These are phyloP conservation scores for Fusarium irregulare DNA, from an alignment of 2,329 filamentous ascomycete genomes.

Conservation along the genomic window DNA sequence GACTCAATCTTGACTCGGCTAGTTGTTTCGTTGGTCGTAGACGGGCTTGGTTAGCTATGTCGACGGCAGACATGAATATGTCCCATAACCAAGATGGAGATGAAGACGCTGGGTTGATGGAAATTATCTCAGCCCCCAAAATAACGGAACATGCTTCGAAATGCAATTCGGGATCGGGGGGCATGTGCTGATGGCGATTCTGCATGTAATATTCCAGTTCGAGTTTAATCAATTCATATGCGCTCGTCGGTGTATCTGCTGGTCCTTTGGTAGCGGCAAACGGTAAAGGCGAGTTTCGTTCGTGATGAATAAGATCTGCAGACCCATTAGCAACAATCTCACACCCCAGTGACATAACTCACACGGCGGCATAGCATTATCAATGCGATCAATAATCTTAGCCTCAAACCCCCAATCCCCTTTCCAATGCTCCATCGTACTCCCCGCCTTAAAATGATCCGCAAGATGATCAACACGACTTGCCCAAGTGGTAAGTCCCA, in stretches of 20 bases:
- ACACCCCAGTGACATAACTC: background rate
- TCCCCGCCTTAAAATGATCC: conserved; percentile 56
- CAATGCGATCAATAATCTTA: conserved; percentile 53
- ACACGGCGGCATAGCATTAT: conserved; percentile 58
- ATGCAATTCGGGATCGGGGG: conserved; percentile 25
- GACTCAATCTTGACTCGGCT: conserved; percentile 23
- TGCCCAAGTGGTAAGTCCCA: conserved; percentile 53
- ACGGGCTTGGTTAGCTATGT: conserved; percentile 31
- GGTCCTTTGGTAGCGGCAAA: conserved; percentile 37
- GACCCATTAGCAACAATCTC: background rate
- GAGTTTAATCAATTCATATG: conserved; percentile 35
- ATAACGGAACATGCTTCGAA: conserved; percentile 37
- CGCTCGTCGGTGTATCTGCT: conserved; percentile 37
- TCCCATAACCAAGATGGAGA: conserved; percentile 35
- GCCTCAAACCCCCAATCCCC: conserved; percentile 58
- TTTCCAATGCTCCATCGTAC: conserved; percentile 57
- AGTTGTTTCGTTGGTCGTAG: conserved; percentile 28
- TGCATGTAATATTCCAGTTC: conserved; percentile 38
- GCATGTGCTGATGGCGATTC: conserved; percentile 23
- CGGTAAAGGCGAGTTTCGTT: conserved; percentile 34
- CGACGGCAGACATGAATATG: conserved; percentile 31
- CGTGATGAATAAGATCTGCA: conserved; percentile 39
- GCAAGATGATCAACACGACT: conserved; percentile 53
- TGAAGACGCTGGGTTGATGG: conserved; percentile 19
- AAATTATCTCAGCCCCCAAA: conserved; percentile 29